These are phyloP conservation scores for Botrytis fragariae DNA, from an alignment of 2,329 filamentous ascomycete genomes.

Conservation along the genomic window DNA sequence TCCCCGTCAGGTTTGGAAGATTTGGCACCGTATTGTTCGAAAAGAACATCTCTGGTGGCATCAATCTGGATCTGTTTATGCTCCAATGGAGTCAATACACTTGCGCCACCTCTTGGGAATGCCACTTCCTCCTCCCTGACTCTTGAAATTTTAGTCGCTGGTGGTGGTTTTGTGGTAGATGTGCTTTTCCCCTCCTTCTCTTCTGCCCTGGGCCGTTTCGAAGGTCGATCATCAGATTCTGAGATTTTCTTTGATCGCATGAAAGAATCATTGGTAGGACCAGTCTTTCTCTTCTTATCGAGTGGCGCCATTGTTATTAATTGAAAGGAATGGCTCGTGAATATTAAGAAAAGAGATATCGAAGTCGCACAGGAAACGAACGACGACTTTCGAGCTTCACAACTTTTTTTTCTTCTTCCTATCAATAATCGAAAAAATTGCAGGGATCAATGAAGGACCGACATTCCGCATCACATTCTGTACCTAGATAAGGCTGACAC, in stretches of 20 bases:
- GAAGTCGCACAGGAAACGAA: slow-evolving; percentile 1
- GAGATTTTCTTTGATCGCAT: slow-evolving; percentile 33
- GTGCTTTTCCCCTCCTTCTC: slow-evolving; percentile 30
- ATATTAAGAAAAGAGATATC: slow-evolving; percentile 12
- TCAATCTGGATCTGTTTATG: slow-evolving; percentile 95
- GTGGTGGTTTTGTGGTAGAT: slow-evolving; percentile 26
- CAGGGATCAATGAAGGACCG: slow-evolving; percentile 3
- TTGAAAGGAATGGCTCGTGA: background rate
- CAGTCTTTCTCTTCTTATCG: slow-evolving; percentile 37
- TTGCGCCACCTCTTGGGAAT: slow-evolving; percentile 90
- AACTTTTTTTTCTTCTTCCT: slow-evolving; percentile 23
- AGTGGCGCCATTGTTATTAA: slow-evolving; percentile 36
- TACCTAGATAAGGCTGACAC: background rate
- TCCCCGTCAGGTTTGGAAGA: slow-evolving; percentile 42
- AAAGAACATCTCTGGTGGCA: slow-evolving; percentile 86
- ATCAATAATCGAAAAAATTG: slow-evolving; percentile 8
- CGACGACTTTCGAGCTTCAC: slow-evolving; percentile 9
- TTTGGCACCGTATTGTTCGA: slow-evolving; percentile 70
- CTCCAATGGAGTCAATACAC: slow-evolving; percentile 86
- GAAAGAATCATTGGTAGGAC: slow-evolving; percentile 39
- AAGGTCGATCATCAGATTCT: slow-evolving; percentile 32
- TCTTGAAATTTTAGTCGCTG: slow-evolving; percentile 41
- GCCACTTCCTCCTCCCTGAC: slow-evolving; percentile 77
- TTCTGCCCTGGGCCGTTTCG: slow-evolving; percentile 35
- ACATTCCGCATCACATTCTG: background rate